Base-by-base conservation (phyloP, 2,329 filamentous ascomycete species). In the Nigrograna mackinnonii region DNA sequence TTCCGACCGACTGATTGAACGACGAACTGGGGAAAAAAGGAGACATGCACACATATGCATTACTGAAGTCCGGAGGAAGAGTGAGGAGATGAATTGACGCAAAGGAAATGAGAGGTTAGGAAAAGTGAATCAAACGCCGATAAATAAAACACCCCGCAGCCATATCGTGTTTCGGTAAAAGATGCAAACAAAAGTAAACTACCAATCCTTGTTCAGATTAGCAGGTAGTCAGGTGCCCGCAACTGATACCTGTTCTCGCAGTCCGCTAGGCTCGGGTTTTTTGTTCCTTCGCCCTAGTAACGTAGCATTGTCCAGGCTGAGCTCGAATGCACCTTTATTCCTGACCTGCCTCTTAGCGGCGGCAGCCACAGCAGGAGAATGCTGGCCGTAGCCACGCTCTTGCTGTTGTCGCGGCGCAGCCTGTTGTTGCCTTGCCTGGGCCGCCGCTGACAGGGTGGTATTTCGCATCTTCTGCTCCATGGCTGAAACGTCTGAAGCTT, bases 241-340 rank as follows among this genome's bases (percentile, higher is more conserved):
- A 20, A 59, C 64, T 5, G 58, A 54, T 14, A 74, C 58, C 46
- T 74, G 60, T 47, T 76, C 66, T 49, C 76, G 62, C 57, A 79
- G 50, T 4, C 68, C 66, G 53, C 75, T 79, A 1, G 68, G 68
- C 41, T 67, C 69, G 2, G 50, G 52, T 64, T 76, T 77, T 67
- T 79, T 81, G 20, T 75, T 75, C 51, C 83, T 74, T 56, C 91
- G 83, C 22, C 91, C 91, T 4, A 99, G 75, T 38, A 99, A 71
- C 2, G 91, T 97, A 1, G 94, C 89, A 42, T 94, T 94, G 52
- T 95, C 90, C 26, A 99, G 74, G 62, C 84, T 96, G 35, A 99
- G 79, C 70, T 99, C 94, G 55, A 99, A 99, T 0, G 87, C 84
- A 22, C 89, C 91, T 68, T 86, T 88, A 55, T 87, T 83, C 49